A percentile compares a stretch with the other conserved stretches of the same genome.
Evolutionary conservation across 1,139 yeast genomes (phyloP).

Genomic region (Suhomyces coccinellae): DNA sequence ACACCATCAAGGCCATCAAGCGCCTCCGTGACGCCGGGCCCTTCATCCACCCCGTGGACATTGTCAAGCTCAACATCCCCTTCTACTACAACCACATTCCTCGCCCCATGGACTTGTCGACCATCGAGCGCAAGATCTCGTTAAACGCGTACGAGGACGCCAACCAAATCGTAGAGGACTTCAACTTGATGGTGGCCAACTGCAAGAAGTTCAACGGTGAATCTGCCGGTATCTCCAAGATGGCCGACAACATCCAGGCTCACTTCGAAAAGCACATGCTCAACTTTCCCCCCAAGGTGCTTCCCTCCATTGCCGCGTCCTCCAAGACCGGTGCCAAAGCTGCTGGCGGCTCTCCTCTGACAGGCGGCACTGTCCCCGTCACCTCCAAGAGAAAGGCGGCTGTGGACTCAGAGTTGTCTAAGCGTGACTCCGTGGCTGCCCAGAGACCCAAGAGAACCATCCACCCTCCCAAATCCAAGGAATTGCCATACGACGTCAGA

Average conservation of each 20-base stretch:
- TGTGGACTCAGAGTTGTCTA: slow-evolving; percentile 45
- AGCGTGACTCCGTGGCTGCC: slow-evolving; percentile 46
- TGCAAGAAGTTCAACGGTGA: slow-evolving; percentile 86
- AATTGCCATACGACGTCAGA: slow-evolving; percentile 84
- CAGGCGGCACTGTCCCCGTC: slow-evolving; percentile 40
- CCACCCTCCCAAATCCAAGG: slow-evolving; percentile 95
- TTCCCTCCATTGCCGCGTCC: slow-evolving; percentile 33
- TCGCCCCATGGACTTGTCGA: slow-evolving; percentile 91
- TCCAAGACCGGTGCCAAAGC: slow-evolving; percentile 9
- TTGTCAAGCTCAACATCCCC: slow-evolving; percentile 84
- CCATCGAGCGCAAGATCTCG: slow-evolving; percentile 78
- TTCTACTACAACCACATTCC: slow-evolving; percentile 80
- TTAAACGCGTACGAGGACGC: slow-evolving; percentile 72
- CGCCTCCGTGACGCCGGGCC: slow-evolving; percentile 92
- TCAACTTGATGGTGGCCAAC: slow-evolving; percentile 80
- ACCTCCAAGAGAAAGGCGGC: slow-evolving; percentile 56
- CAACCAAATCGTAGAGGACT: slow-evolving; percentile 71
- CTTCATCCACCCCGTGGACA: slow-evolving; percentile 86
- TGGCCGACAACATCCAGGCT: slow-evolving; percentile 89
- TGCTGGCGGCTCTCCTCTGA: slow-evolving; percentile 20
- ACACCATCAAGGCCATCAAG: slow-evolving; percentile 76
- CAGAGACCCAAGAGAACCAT: slow-evolving; percentile 90
- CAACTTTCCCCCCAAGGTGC: slow-evolving; percentile 82
- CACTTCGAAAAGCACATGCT: slow-evolving; percentile 92
- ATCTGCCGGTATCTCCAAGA: slow-evolving; percentile 77